Base-by-base conservation (phyloP, 305 asterid genomes). In the Fraxinus baroniana region DNA sequence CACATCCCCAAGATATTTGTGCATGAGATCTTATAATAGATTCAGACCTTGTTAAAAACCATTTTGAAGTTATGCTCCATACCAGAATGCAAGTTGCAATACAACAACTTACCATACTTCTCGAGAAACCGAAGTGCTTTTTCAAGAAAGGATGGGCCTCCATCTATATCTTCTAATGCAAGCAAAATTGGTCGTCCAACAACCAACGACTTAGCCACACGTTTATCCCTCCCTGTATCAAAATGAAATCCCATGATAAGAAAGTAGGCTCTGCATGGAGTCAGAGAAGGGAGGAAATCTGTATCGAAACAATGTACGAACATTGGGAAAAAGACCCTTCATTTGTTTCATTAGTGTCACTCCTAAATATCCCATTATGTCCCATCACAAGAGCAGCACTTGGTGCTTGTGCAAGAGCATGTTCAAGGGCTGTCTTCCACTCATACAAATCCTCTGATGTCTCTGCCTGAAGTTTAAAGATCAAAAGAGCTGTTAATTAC, bases 331-430 rank as follows among this genome's bases (percentile, higher is more conserved):
- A 94, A 82, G 99, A 90, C 60, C 97, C 97, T 81, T 94, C 98
- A 55, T 86, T 81, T 46, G 95, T 76, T 84, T 93, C 98, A 85
- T 84, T 92, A 57, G 93, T 64, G 64, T 95, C 99, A 87, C 88
- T 95, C 85, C 93, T 94, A 78, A 97, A 93, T 80, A 97, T 93
- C 87, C 98, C 98, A 87, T 95, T 92, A 79, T 93, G 96, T 70
- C 99, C 98, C 97, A 94, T 92, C 87, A 95, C 98, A 87, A 97
- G 97, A 74, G 97, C 99, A 87, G 97, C 98, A 90, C 89, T 95
- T 76, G 98, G 99, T 39, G 98, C 98, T 90, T 94, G 99, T 36
- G 93, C 92, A 86, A 97, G 98, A 87, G 99, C 99, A 83, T 87
- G 90, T 79, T 97, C 98, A 52, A 97, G 99, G 46, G 99, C 97